Percentiles rank a stretch among this genome's conserved stretches.
phyloP scores from a whole-genome alignment of 2,329 filamentous ascomycete species.

The Penicillium hordei region DNA sequence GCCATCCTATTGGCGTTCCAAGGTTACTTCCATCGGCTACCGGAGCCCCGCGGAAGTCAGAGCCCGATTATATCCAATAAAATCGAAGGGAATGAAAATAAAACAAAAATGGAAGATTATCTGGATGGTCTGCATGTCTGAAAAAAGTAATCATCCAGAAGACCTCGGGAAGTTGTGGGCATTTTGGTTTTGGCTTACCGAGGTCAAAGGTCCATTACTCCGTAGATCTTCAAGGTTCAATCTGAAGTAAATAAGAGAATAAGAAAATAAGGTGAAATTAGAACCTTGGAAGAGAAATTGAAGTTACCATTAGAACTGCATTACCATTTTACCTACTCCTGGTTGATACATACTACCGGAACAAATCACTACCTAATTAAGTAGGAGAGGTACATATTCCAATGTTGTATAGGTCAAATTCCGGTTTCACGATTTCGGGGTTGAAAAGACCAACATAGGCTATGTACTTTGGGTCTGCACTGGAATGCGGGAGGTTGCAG shows the following conservation, averaged over 20 bases:
- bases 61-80: not conserved
- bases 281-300: not conserved
- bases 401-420: not conserved
- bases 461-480: not conserved
- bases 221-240: not conserved
- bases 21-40: not conserved
- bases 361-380: not conserved
- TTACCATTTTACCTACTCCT: not conserved
- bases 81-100: not conserved
- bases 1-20: slow-evolving; percentile 1
- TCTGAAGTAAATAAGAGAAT: not conserved
- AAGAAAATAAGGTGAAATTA: not conserved
- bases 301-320: not conserved
- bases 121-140: not conserved
- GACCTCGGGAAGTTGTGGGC: not conserved
- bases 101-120: not conserved
- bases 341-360: not conserved
- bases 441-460: not conserved
- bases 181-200: not conserved
- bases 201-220: not conserved
- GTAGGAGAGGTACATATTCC: not conserved
- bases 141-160: slow-evolving; percentile 6
- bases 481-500: slow-evolving; percentile 2
- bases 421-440: not conserved
- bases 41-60: slow-evolving; percentile 2